Evolutionary conservation across 371 early-diverging fungal genomes (phyloP).

Genomic region (Mortierella sp.): DNA sequence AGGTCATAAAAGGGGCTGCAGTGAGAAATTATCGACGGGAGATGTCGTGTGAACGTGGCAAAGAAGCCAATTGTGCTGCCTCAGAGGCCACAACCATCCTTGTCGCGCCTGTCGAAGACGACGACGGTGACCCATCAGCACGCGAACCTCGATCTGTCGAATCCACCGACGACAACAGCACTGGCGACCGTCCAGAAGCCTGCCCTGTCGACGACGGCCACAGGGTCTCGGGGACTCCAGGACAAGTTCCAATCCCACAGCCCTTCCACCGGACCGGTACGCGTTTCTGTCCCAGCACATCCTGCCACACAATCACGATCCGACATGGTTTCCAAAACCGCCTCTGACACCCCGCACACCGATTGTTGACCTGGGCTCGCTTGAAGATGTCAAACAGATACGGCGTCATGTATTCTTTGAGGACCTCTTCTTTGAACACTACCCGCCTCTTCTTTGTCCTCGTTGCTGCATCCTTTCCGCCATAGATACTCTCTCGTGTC

Average conservation of each 20-base stretch:
- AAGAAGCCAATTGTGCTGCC: neutral
- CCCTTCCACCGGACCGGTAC: slow-evolving; percentile 48
- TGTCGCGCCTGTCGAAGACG: neutral
- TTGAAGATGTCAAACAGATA: slow-evolving; percentile 36
- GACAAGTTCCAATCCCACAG: slow-evolving; percentile 40
- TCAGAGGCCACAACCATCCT: neutral
- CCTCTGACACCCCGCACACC: slow-evolving; percentile 39
- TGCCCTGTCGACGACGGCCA: neutral
- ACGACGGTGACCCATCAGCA: neutral
- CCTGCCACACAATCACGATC: slow-evolving; percentile 42
- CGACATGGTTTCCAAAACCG: slow-evolving; percentile 43
- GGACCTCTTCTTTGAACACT: slow-evolving; percentile 31
- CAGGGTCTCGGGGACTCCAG: slow-evolving; percentile 28
- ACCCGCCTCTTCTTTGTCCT: slow-evolving; percentile 1
- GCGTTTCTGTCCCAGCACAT: slow-evolving; percentile 38
- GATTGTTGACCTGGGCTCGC: slow-evolving; percentile 33
- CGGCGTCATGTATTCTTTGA: slow-evolving; percentile 44
- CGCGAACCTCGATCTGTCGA: neutral
- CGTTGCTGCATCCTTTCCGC: neutral
- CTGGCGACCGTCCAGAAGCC: neutral
- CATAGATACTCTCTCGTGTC: neutral
- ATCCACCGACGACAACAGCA: neutral
- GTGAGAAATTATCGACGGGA: neutral
- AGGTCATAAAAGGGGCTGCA: neutral
- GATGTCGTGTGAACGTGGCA: neutral